A percentile compares a stretch with the other conserved stretches of the same genome.
Evolutionary conservation across 768 basidiomycete species (phyloP).

Genomic region (Hortiboletus campestris): DNA sequence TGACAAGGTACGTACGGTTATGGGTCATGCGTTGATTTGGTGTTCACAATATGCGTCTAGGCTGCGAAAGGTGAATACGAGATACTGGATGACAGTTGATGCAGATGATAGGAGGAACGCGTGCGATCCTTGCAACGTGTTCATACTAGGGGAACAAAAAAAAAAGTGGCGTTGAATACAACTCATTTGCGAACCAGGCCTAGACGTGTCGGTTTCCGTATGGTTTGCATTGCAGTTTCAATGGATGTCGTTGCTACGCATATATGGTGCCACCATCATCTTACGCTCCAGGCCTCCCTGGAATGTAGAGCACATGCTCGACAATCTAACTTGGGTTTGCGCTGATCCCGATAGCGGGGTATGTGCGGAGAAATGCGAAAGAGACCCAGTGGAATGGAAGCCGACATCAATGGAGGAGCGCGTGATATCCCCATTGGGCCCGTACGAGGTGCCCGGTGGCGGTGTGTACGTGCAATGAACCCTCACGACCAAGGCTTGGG

Average conservation of each 20-base stretch:
- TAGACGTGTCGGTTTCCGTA: neutral
- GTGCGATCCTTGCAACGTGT: neutral
- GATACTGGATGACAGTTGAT: constrained; percentile 51
- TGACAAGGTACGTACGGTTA: constrained; percentile 57
- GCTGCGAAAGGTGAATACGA: constrained; percentile 71
- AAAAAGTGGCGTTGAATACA: neutral
- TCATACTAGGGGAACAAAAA: neutral
- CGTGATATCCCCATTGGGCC: neutral
- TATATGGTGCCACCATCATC: neutral
- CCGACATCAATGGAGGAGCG: neutral
- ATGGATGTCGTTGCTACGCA: neutral
- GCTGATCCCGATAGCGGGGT: constrained; percentile 1
- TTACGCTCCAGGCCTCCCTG: neutral
- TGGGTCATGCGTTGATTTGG: constrained; percentile 12
- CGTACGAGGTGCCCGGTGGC: too few species aligned
- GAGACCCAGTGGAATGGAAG: neutral
- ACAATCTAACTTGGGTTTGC: neutral
- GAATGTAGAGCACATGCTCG: constrained; percentile 1
- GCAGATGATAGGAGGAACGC: constrained; percentile 16
- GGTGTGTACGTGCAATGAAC: neutral
- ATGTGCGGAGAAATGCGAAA: neutral
- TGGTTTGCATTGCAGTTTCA: neutral
- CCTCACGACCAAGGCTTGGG: neutral
- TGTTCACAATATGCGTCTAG: constrained; percentile 35
- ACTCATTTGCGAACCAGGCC: neutral